Conservation (phyloP, 202 grass and related monocot genomes). For the Eragrostis tef region DNA sequence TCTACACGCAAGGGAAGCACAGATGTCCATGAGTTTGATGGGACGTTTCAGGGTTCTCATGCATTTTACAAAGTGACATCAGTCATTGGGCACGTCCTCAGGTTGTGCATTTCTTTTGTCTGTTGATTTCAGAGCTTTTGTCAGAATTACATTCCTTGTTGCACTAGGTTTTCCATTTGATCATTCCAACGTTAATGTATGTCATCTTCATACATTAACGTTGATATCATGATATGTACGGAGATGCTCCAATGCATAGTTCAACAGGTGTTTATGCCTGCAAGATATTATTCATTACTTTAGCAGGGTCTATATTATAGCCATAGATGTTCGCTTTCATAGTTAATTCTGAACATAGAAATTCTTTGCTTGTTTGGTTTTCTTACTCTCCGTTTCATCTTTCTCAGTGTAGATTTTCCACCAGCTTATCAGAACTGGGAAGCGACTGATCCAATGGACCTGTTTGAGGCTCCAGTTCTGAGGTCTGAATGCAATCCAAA, state of each 20-base stretch:
- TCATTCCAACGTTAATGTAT: too few relatives aligned
- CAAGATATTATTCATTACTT: neutral
- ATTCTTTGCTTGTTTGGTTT: slow-evolving; percentile 25
- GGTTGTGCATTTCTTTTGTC: slow-evolving; percentile 49
- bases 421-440: slow-evolving; percentile 96
- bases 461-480: slow-evolving; percentile 84
- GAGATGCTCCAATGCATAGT: slow-evolving; percentile 4
- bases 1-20: slow-evolving; percentile 79
- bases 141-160: slow-evolving; percentile 5
- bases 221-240: slow-evolving; percentile 28
- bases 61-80: slow-evolving; percentile 84
- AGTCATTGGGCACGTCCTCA: slow-evolving; percentile 92
- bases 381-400: slow-evolving; percentile 19
- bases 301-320: slow-evolving; percentile 18
- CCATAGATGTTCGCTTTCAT: neutral
- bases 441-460: slow-evolving; percentile 82
- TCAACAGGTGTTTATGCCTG: slow-evolving; percentile 17
- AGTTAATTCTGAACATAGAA: slow-evolving; percentile 20
- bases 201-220: neutral
- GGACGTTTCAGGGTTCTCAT: slow-evolving; percentile 61
- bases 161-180: neutral
- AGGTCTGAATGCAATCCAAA: slow-evolving; percentile 97
- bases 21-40: slow-evolving; percentile 95
- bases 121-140: slow-evolving; percentile 8
- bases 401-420: slow-evolving; percentile 87